A percentile compares a stretch with the other conserved stretches of the same genome.
phyloP scores from a whole-genome alignment of 2,329 filamentous ascomycete genomes.

The Claviceps citrina region DNA sequence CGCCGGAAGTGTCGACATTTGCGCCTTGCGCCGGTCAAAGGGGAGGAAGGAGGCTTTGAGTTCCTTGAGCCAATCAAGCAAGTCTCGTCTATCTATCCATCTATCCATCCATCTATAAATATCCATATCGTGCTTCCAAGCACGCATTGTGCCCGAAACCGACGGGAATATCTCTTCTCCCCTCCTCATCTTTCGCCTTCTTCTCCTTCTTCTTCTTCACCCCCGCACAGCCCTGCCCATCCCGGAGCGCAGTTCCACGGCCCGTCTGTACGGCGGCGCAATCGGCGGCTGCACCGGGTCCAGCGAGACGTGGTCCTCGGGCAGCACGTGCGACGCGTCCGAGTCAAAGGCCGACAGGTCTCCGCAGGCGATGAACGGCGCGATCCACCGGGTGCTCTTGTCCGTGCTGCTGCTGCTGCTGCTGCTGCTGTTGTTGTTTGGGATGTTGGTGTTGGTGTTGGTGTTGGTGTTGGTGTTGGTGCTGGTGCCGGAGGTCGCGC shows the following conservation, averaged over 20 bases:
- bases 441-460: no score
- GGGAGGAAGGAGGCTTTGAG: no score
- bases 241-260: conserved; percentile 52
- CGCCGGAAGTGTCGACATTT: no score
- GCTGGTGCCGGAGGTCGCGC: conserved; percentile 18
- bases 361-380: conserved; percentile 91
- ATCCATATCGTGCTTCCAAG: no score
- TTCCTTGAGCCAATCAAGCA: no score
- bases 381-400: conserved; percentile 58
- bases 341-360: conserved; percentile 91
- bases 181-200: no score
- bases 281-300: conserved; percentile 92
- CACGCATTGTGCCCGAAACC: no score
- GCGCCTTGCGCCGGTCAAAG: no score
- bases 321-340: conserved; percentile 83
- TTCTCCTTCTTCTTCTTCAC: neutral
- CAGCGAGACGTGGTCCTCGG: conserved; percentile 70
- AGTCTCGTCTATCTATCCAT: no score
- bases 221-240: conserved; percentile 14
- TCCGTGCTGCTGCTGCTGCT: conserved; percentile 8
- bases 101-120: no score
- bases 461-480: conserved; percentile 16
- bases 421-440: conserved; percentile 22
- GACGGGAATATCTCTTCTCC: no score
- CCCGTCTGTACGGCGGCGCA: conserved; percentile 84